Evolutionary conservation across 2,329 filamentous ascomycete genomes (phyloP).

Genomic region (Ciborinia camelliae): DNA sequence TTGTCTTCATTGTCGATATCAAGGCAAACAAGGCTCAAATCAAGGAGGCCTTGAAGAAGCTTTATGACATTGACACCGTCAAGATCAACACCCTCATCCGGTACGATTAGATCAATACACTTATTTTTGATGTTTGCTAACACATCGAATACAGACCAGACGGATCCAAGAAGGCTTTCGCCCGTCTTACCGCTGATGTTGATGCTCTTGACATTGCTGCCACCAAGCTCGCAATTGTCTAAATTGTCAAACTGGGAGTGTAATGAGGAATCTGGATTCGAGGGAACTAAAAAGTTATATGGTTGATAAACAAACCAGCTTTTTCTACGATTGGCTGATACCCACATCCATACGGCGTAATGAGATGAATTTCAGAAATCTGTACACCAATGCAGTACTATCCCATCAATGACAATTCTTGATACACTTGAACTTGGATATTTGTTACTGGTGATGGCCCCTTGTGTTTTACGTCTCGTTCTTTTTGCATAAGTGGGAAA

Average conservation of each 20-base stretch:
- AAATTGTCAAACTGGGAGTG: constrained; percentile 52
- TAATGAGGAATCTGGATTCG: constrained; percentile 39
- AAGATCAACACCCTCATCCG: constrained; percentile 99
- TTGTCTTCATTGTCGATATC: constrained; percentile 94
- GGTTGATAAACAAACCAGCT: constrained; percentile 2
- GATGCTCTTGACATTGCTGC: constrained; percentile 99
- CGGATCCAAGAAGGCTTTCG: constrained; percentile 98
- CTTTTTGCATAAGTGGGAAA: background rate
- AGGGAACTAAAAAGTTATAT: constrained; percentile 23
- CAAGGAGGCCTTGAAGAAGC: constrained; percentile 96
- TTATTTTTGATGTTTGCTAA: constrained; percentile 23
- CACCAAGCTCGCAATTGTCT: constrained; percentile 97
- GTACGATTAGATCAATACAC: constrained; percentile 48
- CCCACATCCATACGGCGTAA: constrained; percentile 37
- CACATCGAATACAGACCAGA: constrained; percentile 62
- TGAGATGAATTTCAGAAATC: constrained; percentile 33
- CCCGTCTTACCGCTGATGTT: constrained; percentile 90
- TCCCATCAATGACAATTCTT: constrained; percentile 21
- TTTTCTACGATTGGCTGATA: constrained; percentile 27
- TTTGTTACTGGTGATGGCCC: background rate
- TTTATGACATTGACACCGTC: constrained; percentile 96
- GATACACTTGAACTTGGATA: background rate
- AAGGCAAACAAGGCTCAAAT: constrained; percentile 99
- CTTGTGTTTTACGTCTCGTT: background rate
- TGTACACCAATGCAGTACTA: constrained; percentile 20